These are phyloP conservation scores for Pseudotsuga menziesii DNA, from an alignment of 75 land plant genomes.

Conservation along the genomic window DNA sequence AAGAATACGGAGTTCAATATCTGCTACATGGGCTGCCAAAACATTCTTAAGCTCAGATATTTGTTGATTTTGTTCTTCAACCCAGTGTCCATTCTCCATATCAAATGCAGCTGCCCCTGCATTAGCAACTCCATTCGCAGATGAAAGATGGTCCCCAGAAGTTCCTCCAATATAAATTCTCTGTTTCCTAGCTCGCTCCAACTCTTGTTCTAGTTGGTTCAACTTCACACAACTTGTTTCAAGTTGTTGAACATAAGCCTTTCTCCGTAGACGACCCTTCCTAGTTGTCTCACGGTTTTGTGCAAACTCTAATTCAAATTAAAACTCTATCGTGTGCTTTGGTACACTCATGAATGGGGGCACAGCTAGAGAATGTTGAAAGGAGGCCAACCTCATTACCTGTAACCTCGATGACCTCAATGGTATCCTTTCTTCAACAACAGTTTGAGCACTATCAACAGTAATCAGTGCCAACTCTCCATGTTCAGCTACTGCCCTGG, in stretches of 20 bases:
- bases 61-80: slow-evolving; percentile 68
- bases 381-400: slow-evolving; percentile 97
- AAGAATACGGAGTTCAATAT: slow-evolving; percentile 60
- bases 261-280: too few species aligned
- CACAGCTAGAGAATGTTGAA: slow-evolving; percentile 87
- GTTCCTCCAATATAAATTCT: too few species aligned
- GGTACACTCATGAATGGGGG: slow-evolving; percentile 83
- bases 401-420: slow-evolving; percentile 97
- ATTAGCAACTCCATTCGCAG: neutral
- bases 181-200: too few species aligned
- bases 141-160: too few species aligned
- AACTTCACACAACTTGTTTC: too few species aligned
- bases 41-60: slow-evolving; percentile 56
- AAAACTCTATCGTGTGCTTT: too few species aligned
- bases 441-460: slow-evolving; percentile 70
- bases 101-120: slow-evolving; percentile 71
- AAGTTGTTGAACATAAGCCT: too few species aligned
- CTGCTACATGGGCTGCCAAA: too few species aligned
- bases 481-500: slow-evolving; percentile 73
- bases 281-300: too few species aligned
- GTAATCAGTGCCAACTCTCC: slow-evolving; percentile 88
- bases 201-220: too few species aligned
- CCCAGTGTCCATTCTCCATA: slow-evolving; percentile 68
- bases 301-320: too few species aligned
- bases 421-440: slow-evolving; percentile 52